Percentiles rank a stretch among this genome's conserved stretches.
Evolutionary conservation across 2,329 filamentous ascomycete genomes (phyloP).

Genomic region (Chrysoporthe cubensis): DNA sequence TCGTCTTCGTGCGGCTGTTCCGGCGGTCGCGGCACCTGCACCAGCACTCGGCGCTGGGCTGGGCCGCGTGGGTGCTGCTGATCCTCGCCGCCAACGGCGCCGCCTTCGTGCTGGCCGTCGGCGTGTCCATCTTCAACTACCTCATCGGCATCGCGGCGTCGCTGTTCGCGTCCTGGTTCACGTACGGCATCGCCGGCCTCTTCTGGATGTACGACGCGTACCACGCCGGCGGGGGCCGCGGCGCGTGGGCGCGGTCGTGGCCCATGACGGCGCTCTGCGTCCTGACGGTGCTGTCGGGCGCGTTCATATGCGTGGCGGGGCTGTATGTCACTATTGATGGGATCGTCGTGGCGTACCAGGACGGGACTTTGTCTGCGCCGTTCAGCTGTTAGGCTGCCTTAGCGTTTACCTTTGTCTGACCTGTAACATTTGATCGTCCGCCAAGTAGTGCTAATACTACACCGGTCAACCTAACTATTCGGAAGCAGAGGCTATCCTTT

Average conservation of each 20-base stretch:
- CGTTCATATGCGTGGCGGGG: conserved; percentile 53
- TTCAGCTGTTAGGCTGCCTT: conserved; percentile 22
- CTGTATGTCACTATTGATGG: conserved; percentile 52
- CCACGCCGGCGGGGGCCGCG: conserved; percentile 44
- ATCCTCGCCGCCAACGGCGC: conserved; percentile 50
- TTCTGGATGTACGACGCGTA: conserved; percentile 57
- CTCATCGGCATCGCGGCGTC: conserved; percentile 54
- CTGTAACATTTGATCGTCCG: too few relatives aligned
- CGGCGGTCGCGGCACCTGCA: conserved; percentile 50
- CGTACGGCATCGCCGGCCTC: conserved; percentile 54
- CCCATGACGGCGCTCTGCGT: conserved; percentile 44
- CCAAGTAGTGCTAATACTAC: too few relatives aligned
- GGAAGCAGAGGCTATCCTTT: too few relatives aligned
- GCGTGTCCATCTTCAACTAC: conserved; percentile 59
- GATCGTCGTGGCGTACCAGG: conserved; percentile 28
- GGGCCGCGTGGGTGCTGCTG: conserved; percentile 51
- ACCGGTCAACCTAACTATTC: too few relatives aligned
- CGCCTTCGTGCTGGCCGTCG: conserved; percentile 48
- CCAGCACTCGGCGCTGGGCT: conserved; percentile 50
- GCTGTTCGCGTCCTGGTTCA: conserved; percentile 58
- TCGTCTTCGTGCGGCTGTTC: conserved; percentile 55
- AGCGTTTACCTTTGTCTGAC: too few relatives aligned
- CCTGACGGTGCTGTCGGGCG: conserved; percentile 49
- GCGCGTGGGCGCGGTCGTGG: conserved; percentile 43
- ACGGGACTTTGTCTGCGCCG: conserved; percentile 23